Base-by-base conservation (phyloP, 768 basidiomycete genomes). In the Cystofilobasidium ferigula region DNA sequence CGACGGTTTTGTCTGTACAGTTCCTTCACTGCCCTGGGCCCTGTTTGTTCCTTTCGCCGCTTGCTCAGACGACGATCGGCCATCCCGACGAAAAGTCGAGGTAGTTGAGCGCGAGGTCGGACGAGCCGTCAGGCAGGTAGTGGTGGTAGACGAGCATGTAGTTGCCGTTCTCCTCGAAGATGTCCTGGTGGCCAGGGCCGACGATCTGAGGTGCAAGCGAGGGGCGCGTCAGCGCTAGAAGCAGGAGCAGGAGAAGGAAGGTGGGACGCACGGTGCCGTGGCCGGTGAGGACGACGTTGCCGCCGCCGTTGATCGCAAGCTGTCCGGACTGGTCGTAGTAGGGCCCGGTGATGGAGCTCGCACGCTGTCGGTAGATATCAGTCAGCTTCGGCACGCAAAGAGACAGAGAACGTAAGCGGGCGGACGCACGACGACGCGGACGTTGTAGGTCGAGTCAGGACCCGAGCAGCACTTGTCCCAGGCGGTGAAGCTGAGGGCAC, bases 181-280 rank as follows among this genome's bases (percentile, higher is more conserved):
- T 28, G 68, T 81, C 80, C 72, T 83, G 82, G 12, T 82, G 82
- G 51, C 83, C 83, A 58, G 83, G 82, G 0, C 82, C 82, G 61
- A 78, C 62, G 35, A 82, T 78, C 81, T 82, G 59, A 48, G 47
- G 47, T 3, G 7, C 40, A 14, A 3, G 7, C 40, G 40, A 12
- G 20, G 7, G 40, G 10, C 40, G 13, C 7, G n/a, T n/a, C n/a
- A n/a, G n/a, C n/a, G n/a, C n/a, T n/a, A n/a, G n/a, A n/a, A 14
- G 40, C 16, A 14, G 16, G 40, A 12, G 20, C 14, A 14, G 40
- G 14, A 18, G 40, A 12, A 18, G 3, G 40, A 6, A 42, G 7
- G 40, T 3, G 40, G 14, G 40, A 42, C 40, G 40, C 40, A 42
- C 40, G 10, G 40, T 14, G 3, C 47, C 47, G 47, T 48, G 47